Base-by-base conservation (phyloP, 495 filamentous ascomycete genomes). In the Penicillium odoratum region DNA sequence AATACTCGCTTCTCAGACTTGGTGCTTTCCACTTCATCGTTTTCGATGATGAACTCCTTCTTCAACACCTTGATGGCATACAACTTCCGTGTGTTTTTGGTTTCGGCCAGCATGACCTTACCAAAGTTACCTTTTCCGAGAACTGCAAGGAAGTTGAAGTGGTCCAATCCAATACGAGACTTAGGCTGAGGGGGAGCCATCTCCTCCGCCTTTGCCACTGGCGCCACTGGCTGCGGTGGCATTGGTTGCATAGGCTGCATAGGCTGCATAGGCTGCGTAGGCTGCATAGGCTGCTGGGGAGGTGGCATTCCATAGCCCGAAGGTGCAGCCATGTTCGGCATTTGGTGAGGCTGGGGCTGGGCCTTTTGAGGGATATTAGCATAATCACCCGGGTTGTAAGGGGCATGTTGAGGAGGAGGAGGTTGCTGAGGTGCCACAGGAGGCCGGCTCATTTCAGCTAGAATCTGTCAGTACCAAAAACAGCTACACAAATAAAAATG, bases 1-100 rank as follows among this genome's bases (percentile, higher is more conserved):
- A 98, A 93, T 33, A 99, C 94, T 57, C 95, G 83, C 81, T 98
- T 98, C 77, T 99, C 94, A 5, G 95, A 98, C 67, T 92, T 87
- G 38, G 89, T 96, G 76, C 95, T 98, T 72, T 99, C 94, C n/a
- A 99, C 94, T 74, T 99, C 94, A 73, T 99, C 94, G 62, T 99
- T 96, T 71, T 99, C 94, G 57, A 99, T 99, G 69, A 99, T 99
- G 72, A 99, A 99, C 64, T 99, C 94, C 79, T 99, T 99, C 83
- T 99, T 99, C 65, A 99, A 79, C 31, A 99, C 94, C 74, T 99
- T 99, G 74, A 99, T 99, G 53, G 94, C 94, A 70, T 98, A 99
- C 31, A 99, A 79, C 69, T 94, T 88, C 69, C 92, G 91, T 25
- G 87, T 82, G 44, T 85, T 83, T 78, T 99, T 99, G 5, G 94